phyloP scores from a whole-genome alignment of 768 basidiomycete genomes.

The Boletus reticuloceps region DNA sequence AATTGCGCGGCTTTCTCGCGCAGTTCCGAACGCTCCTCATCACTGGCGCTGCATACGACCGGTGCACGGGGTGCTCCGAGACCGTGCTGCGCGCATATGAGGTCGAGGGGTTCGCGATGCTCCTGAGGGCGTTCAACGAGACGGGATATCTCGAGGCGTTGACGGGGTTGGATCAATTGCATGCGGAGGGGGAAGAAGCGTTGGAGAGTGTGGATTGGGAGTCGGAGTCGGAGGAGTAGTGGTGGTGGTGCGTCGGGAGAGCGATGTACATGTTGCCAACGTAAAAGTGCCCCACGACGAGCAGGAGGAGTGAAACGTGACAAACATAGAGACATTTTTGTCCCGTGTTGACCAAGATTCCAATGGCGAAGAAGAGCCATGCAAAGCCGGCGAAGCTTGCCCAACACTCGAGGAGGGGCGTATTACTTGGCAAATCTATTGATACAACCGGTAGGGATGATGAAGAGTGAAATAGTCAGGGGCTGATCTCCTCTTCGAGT shows the following conservation, averaged over 20 bases:
- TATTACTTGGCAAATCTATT: too few species aligned
- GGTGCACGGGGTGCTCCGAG: conserved; percentile 90
- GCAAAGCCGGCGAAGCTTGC: too few species aligned
- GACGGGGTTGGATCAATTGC: conserved; percentile 77
- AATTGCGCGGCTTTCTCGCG: conserved; percentile 85
- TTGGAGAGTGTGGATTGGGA: conserved; percentile 78
- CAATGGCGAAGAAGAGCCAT: too few species aligned
- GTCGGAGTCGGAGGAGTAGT: conserved; percentile 42
- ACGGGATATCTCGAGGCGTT: conserved; percentile 66
- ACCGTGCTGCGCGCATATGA: conserved; percentile 81
- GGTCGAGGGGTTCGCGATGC: conserved; percentile 73
- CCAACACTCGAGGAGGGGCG: too few species aligned
- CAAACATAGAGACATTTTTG: too few species aligned
- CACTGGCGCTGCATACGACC: conserved; percentile 80
- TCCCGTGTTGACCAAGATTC: too few species aligned
- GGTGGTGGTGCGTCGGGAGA: neutral
- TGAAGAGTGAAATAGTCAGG: too few species aligned
- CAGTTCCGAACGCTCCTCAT: conserved; percentile 85
- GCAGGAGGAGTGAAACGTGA: too few species aligned
- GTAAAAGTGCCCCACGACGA: too few species aligned
- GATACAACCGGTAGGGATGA: too few species aligned
- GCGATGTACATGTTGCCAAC: too few species aligned
- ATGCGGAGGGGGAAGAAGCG: conserved; percentile 68
- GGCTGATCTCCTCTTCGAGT: too few species aligned
- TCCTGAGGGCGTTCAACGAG: conserved; percentile 82